phyloP scores from a whole-genome alignment of 352 stramenopile species.

The Globisporangium yorkense region DNA sequence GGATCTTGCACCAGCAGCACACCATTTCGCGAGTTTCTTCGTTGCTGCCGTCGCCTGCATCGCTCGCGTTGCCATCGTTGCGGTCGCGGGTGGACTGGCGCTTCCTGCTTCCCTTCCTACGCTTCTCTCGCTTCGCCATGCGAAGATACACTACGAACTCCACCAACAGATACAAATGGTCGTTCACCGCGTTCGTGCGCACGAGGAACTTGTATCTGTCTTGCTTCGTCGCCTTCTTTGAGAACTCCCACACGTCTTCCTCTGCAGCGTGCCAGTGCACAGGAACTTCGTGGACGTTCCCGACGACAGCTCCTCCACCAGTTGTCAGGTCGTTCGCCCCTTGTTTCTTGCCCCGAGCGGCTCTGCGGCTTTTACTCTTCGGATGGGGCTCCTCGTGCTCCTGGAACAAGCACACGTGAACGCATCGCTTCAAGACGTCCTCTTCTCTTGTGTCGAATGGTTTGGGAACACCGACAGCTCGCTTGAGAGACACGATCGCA shows the following conservation, averaged over 20 bases:
- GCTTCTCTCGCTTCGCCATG: conserved; percentile 21
- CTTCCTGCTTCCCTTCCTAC: conserved; percentile 11
- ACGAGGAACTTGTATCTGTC: conserved; percentile 84
- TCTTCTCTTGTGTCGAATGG: conserved; percentile 73
- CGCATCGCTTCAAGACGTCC: conserved; percentile 73
- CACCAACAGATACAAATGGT: conserved; percentile 58
- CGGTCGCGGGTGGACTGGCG: neutral
- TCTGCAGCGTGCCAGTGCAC: conserved; percentile 62
- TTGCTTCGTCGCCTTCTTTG: conserved; percentile 62
- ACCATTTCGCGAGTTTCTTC: conserved; percentile 52
- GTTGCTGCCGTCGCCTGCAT: conserved; percentile 1
- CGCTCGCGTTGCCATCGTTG: conserved; percentile 5
- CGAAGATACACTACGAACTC: conserved; percentile 71
- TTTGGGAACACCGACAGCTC: conserved; percentile 59
- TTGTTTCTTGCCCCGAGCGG: neutral
- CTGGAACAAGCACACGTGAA: conserved; percentile 75
- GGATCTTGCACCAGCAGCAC: conserved; percentile 77
- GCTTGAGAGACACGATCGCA: conserved; percentile 72
- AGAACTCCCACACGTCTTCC: conserved; percentile 83
- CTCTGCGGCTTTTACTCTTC: conserved; percentile 5
- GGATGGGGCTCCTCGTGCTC: conserved; percentile 30
- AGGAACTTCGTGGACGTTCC: conserved; percentile 74
- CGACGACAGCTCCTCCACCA: conserved; percentile 39
- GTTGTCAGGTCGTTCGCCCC: neutral
- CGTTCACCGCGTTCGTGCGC: conserved; percentile 62